Base-by-base conservation (phyloP, 2,329 filamentous ascomycete species). In the Arthrobotrys conoides region DNA sequence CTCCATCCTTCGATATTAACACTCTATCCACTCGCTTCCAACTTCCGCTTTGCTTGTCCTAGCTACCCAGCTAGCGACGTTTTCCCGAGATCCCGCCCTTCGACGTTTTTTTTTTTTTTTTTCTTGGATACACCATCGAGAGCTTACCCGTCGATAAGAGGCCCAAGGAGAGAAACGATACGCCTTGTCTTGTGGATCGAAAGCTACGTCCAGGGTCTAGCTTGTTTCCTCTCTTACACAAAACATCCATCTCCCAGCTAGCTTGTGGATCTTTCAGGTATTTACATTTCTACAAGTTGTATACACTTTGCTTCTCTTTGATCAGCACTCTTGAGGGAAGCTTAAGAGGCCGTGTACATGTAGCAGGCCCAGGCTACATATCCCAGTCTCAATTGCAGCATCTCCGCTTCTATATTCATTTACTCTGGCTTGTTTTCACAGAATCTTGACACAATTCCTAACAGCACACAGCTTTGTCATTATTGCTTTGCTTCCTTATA, bases 211-310 rank as follows among this genome's bases (percentile, higher is more conserved):
- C 66, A 65, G 71, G 71, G 57, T 70, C 24, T 57, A 55, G 36
- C 46, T 55, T 59, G 53, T 59, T 59, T 59, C 53, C 18, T 24
- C 46, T 41, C 57, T 57, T 49, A 57, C 71, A 30, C 27, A 30
- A 30, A 3, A 30, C 27, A 55, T 36, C 57, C 41, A 46, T 38
- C 30, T 49, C 20, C n/a, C 48, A 63, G 55, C 57, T 76, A 63
- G 55, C 57, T 76, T 18, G 69, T 65, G 68, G 65, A 76, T 65
- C 65, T 41, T 63, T 76, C 63, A 75, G 72, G 72, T 76, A 76
- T 70, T 76, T 71, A 49, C 59, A 65, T 53, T 24, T 59, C 30
- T 36, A 38, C 18, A 38, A 1, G 20, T 20, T 10, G 5, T 8
- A 8, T n/a, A n/a, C n/a, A n/a, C n/a, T 20, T 48, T 69, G 65